Percentiles rank a stretch among this genome's conserved stretches.
phyloP scores from a whole-genome alignment of 768 basidiomycete species.

The Lanmaoa rubissima region DNA sequence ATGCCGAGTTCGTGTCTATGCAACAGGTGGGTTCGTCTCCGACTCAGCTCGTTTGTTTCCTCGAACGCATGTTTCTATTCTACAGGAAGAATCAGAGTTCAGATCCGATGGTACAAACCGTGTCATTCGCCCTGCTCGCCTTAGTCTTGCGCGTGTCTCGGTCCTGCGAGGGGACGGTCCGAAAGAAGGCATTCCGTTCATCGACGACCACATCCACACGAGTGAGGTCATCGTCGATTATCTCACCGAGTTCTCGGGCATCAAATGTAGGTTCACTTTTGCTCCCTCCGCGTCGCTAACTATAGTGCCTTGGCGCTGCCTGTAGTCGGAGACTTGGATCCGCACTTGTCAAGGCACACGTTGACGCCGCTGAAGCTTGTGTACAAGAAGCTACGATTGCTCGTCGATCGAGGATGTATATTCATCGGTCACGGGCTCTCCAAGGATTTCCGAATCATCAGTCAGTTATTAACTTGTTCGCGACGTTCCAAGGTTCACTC shows the following conservation, averaged over 20 bases:
- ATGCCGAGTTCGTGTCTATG: slow-evolving; percentile 97
- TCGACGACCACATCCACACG: slow-evolving; percentile 97
- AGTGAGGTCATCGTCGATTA: slow-evolving; percentile 96
- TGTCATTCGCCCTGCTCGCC: slow-evolving; percentile 84
- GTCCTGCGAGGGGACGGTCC: slow-evolving; percentile 85
- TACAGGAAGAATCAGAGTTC: slow-evolving; percentile 90
- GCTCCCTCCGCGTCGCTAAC: background rate
- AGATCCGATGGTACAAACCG: slow-evolving; percentile 94
- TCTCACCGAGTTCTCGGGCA: slow-evolving; percentile 95
- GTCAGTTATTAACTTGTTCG: slow-evolving; percentile 45
- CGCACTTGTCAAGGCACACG: slow-evolving; percentile 76
- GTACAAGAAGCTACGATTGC: slow-evolving; percentile 92
- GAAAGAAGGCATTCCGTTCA: slow-evolving; percentile 84
- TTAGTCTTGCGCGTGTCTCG: slow-evolving; percentile 92
- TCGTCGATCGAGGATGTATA: slow-evolving; percentile 93
- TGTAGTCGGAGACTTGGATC: slow-evolving; percentile 90
- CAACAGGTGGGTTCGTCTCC: slow-evolving; percentile 61
- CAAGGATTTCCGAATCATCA: slow-evolving; percentile 98
- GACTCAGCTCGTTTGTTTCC: background rate
- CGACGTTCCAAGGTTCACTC: background rate
- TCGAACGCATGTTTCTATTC: background rate
- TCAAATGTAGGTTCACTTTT: slow-evolving; percentile 63
- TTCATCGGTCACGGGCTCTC: slow-evolving; percentile 97
- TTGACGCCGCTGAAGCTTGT: slow-evolving; percentile 96
- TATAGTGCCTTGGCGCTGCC: background rate